These are phyloP conservation scores for Euphorbia celastroides DNA, from an alignment of 441 rosid genomes.

Conservation along the genomic window DNA sequence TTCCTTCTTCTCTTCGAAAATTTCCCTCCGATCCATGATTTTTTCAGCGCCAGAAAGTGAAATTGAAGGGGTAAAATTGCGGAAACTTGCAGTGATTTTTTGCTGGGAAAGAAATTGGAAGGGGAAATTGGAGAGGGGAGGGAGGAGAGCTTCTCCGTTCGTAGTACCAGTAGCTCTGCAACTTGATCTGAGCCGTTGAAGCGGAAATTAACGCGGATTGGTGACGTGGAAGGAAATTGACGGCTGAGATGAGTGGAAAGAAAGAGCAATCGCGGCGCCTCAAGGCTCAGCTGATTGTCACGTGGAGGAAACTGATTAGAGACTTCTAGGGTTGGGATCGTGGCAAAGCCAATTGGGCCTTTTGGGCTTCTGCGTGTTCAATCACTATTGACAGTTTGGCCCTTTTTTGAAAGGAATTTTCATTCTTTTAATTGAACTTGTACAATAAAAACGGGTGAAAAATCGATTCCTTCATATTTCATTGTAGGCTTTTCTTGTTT, in stretches of 20 bases:
- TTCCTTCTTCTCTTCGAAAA: slow-evolving; percentile 27
- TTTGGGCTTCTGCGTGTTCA: neutral
- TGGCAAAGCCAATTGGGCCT: too few species aligned
- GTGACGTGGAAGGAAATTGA: slow-evolving; percentile 56
- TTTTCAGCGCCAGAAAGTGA: slow-evolving; percentile 30
- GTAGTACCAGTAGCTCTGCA: slow-evolving; percentile 59
- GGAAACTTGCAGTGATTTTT: slow-evolving; percentile 15
- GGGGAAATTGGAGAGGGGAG: slow-evolving; percentile 20
- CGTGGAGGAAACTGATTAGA: slow-evolving; percentile 23
- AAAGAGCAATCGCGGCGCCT: slow-evolving; percentile 36
- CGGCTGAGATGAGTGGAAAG: slow-evolving; percentile 34
- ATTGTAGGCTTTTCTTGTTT: too few species aligned
- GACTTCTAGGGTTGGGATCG: slow-evolving; percentile 26
- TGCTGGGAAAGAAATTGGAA: slow-evolving; percentile 23
- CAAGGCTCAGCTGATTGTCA: slow-evolving; percentile 34
- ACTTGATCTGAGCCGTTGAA: slow-evolving; percentile 61
- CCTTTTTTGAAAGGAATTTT: too few species aligned
- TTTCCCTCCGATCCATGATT: slow-evolving; percentile 34
- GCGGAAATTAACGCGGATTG: slow-evolving; percentile 39
- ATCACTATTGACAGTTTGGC: neutral
- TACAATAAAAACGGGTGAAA: too few species aligned
- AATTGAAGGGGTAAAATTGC: neutral
- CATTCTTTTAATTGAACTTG: too few species aligned
- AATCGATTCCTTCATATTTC: too few species aligned
- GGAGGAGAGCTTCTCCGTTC: slow-evolving; percentile 39